A percentile compares a stretch with the other conserved stretches of the same genome.
phyloP scores from a whole-genome alignment of 495 filamentous ascomycete genomes.

The Hyaloscypha variabilis region DNA sequence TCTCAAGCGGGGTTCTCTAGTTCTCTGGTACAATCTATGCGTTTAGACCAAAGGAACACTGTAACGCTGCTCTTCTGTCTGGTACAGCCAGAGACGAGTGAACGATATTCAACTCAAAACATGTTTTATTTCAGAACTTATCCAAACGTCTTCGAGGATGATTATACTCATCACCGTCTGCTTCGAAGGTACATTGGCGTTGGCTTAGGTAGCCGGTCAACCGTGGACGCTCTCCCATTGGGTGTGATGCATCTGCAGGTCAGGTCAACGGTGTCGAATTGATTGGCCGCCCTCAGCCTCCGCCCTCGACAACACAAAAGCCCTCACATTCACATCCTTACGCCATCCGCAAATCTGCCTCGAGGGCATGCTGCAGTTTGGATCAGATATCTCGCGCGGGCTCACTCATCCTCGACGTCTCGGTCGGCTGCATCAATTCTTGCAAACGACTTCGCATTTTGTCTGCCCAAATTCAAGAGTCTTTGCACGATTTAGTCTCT shows the following conservation, averaged over 20 bases:
- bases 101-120: not conserved
- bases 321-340: not conserved
- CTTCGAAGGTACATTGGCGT: not conserved
- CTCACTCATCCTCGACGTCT: not conserved
- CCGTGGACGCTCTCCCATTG: not conserved
- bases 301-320: not conserved
- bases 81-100: not conserved
- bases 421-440: not conserved
- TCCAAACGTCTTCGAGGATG: not conserved
- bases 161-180: not conserved
- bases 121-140: not conserved
- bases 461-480: not conserved
- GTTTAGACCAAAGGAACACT: not conserved
- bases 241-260: not conserved
- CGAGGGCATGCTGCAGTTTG: not conserved
- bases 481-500: not conserved
- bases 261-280: not conserved
- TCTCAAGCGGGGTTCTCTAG: not conserved
- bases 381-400: not conserved
- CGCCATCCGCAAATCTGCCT: not conserved
- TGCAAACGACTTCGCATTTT: not conserved
- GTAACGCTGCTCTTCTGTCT: not conserved
- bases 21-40: not conserved
- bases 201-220: not conserved
- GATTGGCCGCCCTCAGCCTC: conserved; percentile 10